These are phyloP conservation scores for Bonia amplexicaulis DNA, from an alignment of 176 grass and related monocot species.

Conservation along the genomic window DNA sequence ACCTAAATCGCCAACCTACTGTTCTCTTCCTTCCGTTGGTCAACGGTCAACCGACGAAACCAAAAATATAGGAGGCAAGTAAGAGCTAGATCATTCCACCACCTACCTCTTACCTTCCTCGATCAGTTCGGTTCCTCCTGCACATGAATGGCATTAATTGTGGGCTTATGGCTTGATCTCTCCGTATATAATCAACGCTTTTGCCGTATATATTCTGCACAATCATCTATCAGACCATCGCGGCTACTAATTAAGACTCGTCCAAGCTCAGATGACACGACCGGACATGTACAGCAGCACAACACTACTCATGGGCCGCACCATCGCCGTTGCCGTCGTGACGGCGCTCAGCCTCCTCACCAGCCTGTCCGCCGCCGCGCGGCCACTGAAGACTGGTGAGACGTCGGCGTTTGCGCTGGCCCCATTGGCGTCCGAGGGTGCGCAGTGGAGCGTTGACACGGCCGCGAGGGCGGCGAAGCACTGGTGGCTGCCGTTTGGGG, in stretches of 20 bases:
- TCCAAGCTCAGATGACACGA: no score
- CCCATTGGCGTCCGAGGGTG: not conserved
- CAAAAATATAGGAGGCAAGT: not conserved
- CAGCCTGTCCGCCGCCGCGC: not conserved
- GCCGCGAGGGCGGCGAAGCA: conserved; percentile 18
- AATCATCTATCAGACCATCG: not conserved
- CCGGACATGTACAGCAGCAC: not conserved
- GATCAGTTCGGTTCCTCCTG: not conserved
- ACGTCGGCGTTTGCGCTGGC: not conserved
- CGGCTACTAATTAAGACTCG: not conserved
- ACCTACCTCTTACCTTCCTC: not conserved
- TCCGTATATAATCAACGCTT: not conserved
- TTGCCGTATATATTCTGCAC: no score
- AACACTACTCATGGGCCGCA: not conserved
- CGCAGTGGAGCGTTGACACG: not conserved
- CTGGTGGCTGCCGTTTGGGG: conserved; percentile 31
- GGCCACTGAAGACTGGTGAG: not conserved
- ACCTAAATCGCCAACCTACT: not conserved
- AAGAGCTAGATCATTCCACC: not conserved
- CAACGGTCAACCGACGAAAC: not conserved
- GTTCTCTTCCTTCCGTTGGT: not conserved
- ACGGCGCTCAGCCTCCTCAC: not conserved
- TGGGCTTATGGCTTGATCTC: not conserved
- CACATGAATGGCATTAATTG: not conserved
- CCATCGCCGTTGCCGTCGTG: not conserved